Evolutionary conservation across 108 stramenopile species (phyloP).

Genomic region (Fragilaria crotonensis): DNA sequence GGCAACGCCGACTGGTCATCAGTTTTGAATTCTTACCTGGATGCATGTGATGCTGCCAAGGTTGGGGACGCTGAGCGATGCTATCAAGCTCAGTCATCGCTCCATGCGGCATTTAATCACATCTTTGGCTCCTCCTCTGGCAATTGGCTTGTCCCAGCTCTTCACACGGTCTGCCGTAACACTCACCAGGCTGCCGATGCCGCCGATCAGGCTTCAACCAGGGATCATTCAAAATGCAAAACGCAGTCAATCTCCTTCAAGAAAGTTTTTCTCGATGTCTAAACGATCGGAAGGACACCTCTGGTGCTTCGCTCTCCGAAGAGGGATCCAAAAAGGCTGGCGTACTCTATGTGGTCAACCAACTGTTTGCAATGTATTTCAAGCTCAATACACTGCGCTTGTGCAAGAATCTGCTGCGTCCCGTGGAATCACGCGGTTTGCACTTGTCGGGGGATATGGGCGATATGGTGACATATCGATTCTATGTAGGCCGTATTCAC

Average conservation of each 20-base stretch:
- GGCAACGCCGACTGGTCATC: slow-evolving; percentile 53
- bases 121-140: slow-evolving; percentile 58
- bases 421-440: slow-evolving; percentile 64
- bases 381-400: slow-evolving; percentile 86
- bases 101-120: slow-evolving; percentile 65
- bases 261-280: slow-evolving; percentile 74
- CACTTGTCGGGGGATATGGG: slow-evolving; percentile 51
- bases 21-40: slow-evolving; percentile 45
- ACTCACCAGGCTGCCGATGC: slow-evolving; percentile 55
- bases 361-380: slow-evolving; percentile 92
- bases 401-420: slow-evolving; percentile 86
- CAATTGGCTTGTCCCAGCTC: slow-evolving; percentile 78
- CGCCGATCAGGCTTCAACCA: slow-evolving; percentile 23
- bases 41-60: slow-evolving; percentile 41
- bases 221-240: slow-evolving; percentile 68
- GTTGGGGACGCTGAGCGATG: slow-evolving; percentile 38
- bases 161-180: slow-evolving; percentile 62
- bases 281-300: slow-evolving; percentile 75
- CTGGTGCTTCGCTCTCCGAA: slow-evolving; percentile 38
- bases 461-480: slow-evolving; percentile 89
- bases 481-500: slow-evolving; percentile 84
- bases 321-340: slow-evolving; percentile 79
- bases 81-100: slow-evolving; percentile 53
- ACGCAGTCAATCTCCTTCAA: slow-evolving; percentile 68
- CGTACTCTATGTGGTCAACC: slow-evolving; percentile 80